Evolutionary conservation across 2,329 filamentous ascomycete genomes (phyloP).

Genomic region (Fusarium sp.): DNA sequence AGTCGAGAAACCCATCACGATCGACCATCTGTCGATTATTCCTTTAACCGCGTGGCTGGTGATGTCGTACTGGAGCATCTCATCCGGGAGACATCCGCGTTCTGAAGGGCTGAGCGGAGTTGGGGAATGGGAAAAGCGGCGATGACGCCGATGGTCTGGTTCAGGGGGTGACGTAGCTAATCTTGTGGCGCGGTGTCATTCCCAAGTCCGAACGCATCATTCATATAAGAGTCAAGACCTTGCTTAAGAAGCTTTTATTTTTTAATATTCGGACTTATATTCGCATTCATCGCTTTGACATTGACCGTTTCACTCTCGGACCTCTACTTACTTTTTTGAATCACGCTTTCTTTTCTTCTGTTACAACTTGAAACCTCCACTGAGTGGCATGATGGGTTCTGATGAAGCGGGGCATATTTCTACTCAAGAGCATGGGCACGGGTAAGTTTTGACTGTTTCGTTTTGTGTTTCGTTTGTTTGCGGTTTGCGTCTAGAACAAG

Average conservation of each 20-base stretch:
- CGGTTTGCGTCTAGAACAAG: slow-evolving; percentile 3
- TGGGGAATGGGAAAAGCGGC: not conserved
- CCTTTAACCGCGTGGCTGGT: slow-evolving; percentile 6
- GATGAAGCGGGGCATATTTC: slow-evolving; percentile 38
- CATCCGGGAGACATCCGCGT: slow-evolving; percentile 9
- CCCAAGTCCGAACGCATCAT: slow-evolving; percentile 27
- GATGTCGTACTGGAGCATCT: slow-evolving; percentile 25
- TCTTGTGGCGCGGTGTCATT: slow-evolving; percentile 35
- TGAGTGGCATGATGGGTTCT: slow-evolving; percentile 43
- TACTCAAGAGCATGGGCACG: slow-evolving; percentile 34
- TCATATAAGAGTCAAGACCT: slow-evolving; percentile 24
- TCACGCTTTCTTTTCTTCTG: not conserved
- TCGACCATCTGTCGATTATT: not conserved
- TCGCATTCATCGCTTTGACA: not conserved
- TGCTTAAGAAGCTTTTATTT: not conserved
- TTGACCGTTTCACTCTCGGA: slow-evolving; percentile 16
- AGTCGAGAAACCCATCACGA: not conserved
- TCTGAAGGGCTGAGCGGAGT: slow-evolving; percentile 9
- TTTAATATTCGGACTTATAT: not conserved
- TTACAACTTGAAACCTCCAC: no score
- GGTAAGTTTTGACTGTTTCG: slow-evolving; percentile 25
- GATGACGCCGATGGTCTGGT: slow-evolving; percentile 41
- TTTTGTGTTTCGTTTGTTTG: slow-evolving; percentile 17
- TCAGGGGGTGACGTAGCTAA: slow-evolving; percentile 41
- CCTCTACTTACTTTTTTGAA: not conserved